phyloP scores from a whole-genome alignment of 2,329 filamentous ascomycete genomes.

The Penicillium sp. region DNA sequence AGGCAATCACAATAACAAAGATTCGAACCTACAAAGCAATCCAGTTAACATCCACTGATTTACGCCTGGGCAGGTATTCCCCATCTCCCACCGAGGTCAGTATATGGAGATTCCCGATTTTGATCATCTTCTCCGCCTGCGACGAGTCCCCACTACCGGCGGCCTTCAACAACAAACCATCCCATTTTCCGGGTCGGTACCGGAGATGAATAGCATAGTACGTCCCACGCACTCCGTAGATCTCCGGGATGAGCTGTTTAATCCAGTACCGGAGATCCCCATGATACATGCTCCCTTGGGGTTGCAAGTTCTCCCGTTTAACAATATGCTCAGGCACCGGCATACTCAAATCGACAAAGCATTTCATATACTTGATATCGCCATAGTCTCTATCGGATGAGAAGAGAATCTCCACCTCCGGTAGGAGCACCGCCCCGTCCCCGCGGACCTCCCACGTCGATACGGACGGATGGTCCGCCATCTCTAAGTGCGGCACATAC shows the following conservation, averaged over 20 bases:
- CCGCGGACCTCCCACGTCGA: not conserved
- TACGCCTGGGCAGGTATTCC: not conserved
- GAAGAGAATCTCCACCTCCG: not conserved
- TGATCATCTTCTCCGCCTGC: not conserved
- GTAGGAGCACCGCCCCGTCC: not conserved
- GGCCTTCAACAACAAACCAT: not conserved
- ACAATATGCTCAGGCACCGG: not conserved
- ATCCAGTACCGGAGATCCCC: not conserved
- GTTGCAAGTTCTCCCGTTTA: not conserved
- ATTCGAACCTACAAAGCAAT: not conserved
- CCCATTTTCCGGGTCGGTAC: not conserved
- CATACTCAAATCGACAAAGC: not conserved
- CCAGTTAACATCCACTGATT: not conserved
- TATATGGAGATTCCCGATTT: not conserved
- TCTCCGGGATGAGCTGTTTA: not conserved
- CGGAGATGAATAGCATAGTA: not conserved
- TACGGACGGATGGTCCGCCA: not conserved
- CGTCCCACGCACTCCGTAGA: not conserved
- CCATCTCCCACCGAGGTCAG: not conserved
- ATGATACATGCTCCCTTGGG: not conserved
- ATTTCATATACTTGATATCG: not conserved
- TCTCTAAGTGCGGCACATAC: not conserved
- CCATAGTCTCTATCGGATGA: not conserved
- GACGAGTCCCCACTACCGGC: not conserved
- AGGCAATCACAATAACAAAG: not conserved